A percentile compares a stretch with the other conserved stretches of the same genome.
Conservation (phyloP, 2,329 filamentous ascomycete genomes). For the Fusarium irregulare region DNA sequence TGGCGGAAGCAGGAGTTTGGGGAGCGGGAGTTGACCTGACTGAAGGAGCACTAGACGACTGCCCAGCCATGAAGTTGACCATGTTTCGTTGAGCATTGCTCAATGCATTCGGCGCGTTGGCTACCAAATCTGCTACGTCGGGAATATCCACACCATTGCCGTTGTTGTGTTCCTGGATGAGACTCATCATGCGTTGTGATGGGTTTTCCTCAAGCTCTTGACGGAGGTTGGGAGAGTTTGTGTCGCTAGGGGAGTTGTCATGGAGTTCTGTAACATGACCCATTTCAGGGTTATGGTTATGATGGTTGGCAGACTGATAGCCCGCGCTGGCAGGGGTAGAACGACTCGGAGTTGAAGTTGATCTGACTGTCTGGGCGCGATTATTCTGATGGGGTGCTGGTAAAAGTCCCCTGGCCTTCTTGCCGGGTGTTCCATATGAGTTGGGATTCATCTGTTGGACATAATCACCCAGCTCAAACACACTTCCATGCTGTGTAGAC, state of each 20-base stretch:
- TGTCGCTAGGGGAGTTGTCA: conserved; percentile 62
- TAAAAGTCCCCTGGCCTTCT: conserved; percentile 65
- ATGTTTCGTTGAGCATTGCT: conserved; percentile 69
- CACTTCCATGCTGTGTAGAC: conserved; percentile 62
- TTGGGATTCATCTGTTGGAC: conserved; percentile 59
- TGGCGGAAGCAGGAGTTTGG: conserved; percentile 17
- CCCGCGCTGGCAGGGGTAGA: conserved; percentile 30
- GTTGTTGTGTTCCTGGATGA: conserved; percentile 70
- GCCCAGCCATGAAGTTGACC: conserved; percentile 69
- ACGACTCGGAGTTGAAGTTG: conserved; percentile 25
- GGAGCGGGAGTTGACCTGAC: conserved; percentile 36
- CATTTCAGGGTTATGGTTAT: conserved; percentile 59
- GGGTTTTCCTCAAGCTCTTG: conserved; percentile 68
- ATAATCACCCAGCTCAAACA: conserved; percentile 71
- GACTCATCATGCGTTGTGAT: conserved; percentile 72
- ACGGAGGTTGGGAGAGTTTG: conserved; percentile 62
- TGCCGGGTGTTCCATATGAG: conserved; percentile 57
- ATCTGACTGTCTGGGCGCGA: conserved; percentile 44
- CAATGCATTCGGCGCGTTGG: conserved; percentile 65
- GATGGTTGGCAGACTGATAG: conserved; percentile 45
- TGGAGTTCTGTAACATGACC: conserved; percentile 71
- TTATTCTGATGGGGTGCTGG: conserved; percentile 59
- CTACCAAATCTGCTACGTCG: conserved; percentile 62
- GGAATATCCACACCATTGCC: conserved; percentile 62
- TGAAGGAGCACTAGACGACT: conserved; percentile 47